Evolutionary conservation across 2,329 filamentous ascomycete genomes (phyloP).

Genomic region (Orbilia ellipsospora): DNA sequence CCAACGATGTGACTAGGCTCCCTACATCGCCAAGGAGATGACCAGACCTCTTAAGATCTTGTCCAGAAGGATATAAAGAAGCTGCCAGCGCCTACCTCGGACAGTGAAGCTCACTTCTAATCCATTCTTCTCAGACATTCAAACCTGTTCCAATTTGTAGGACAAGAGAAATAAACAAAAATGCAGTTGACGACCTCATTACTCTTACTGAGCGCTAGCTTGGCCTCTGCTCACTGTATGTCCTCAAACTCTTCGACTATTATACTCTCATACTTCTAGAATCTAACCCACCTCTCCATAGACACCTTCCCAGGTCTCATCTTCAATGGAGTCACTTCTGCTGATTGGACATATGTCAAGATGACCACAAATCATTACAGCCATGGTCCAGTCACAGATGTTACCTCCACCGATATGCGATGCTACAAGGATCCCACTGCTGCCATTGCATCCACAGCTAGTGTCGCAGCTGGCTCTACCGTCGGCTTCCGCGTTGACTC

Average conservation of each 20-base stretch:
- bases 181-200: slow-evolving; percentile 41
- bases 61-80: too few relatives aligned
- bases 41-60: too few relatives aligned
- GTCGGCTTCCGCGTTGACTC: slow-evolving; percentile 57
- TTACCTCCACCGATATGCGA: slow-evolving; percentile 62
- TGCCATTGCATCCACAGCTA: slow-evolving; percentile 62
- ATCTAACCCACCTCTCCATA: slow-evolving; percentile 17
- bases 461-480: slow-evolving; percentile 62
- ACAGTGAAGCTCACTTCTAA: too few relatives aligned
- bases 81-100: too few relatives aligned
- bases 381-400: slow-evolving; percentile 64
- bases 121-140: too few relatives aligned
- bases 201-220: slow-evolving; percentile 31
- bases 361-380: slow-evolving; percentile 61
- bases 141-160: not conserved
- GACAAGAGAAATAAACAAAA: slow-evolving; percentile 15
- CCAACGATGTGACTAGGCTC: too few relatives aligned
- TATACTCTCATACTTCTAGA: not conserved
- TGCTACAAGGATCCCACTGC: slow-evolving; percentile 65
- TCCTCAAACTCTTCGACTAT: not conserved
- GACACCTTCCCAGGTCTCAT: slow-evolving; percentile 62
- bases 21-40: too few relatives aligned
- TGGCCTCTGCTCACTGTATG: slow-evolving; percentile 50
- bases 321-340: slow-evolving; percentile 64
- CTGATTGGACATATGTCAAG: slow-evolving; percentile 66